Percentiles rank a stretch among this genome's conserved stretches.
Conservation (phyloP, 2,329 filamentous ascomycete genomes). For the Cytospora piceae region DNA sequence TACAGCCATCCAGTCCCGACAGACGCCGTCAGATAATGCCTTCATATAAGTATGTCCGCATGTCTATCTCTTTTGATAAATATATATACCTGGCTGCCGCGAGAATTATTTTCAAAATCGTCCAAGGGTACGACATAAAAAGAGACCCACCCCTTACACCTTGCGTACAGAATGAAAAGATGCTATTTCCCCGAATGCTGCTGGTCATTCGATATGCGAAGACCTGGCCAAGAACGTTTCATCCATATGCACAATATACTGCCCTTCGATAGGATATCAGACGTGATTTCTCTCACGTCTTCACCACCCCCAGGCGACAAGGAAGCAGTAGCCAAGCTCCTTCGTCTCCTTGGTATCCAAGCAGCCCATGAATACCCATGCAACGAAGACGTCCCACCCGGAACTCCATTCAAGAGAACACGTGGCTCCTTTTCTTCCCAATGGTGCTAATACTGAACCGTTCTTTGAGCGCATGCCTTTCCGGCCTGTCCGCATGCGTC, state of each 20-base stretch:
- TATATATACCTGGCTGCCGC: neutral
- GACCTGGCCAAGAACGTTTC: neutral
- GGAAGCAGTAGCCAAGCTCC: neutral
- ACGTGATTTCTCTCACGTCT: neutral
- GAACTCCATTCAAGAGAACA: conserved; percentile 34
- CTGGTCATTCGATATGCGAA: neutral
- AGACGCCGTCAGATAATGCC: neutral
- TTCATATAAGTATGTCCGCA: neutral
- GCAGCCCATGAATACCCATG: conserved; percentile 10
- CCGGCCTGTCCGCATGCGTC: conserved; percentile 34
- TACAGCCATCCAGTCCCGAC: neutral
- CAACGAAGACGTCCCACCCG: conserved; percentile 9
- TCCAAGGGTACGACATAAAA: neutral
- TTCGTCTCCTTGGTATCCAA: conserved; percentile 17
- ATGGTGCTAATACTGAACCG: conserved; percentile 39
- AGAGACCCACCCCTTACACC: neutral
- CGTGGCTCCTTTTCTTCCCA: conserved; percentile 67
- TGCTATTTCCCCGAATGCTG: neutral
- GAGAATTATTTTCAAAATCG: neutral
- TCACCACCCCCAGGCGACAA: neutral
- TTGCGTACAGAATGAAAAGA: neutral
- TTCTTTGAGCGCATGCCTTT: conserved; percentile 37
- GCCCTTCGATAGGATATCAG: neutral
- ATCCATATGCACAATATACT: neutral
- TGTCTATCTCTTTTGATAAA: neutral